Conservation (phyloP, 768 basidiomycete species). For the Termitomyces sp. region DNA sequence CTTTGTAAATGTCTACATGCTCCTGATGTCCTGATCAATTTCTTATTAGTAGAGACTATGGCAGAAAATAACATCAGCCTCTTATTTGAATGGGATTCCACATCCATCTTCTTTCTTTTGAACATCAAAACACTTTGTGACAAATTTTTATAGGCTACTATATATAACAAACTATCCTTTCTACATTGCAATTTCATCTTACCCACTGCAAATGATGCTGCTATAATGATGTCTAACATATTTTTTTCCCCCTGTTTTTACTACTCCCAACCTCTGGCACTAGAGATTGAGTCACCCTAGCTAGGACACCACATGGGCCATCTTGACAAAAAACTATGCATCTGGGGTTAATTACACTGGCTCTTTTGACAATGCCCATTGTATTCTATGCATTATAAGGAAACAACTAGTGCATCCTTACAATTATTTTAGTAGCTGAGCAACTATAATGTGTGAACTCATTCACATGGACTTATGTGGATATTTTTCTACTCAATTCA, state of each 20-base stretch:
- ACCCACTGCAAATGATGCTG: neutral
- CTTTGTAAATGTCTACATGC: neutral
- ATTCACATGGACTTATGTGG: too few species aligned
- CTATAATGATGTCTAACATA: neutral
- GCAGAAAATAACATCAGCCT: conserved; percentile 1
- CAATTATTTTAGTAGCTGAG: too few species aligned
- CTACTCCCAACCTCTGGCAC: neutral
- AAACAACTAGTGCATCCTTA: too few species aligned
- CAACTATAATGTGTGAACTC: too few species aligned
- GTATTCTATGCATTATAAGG: too few species aligned
- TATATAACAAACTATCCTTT: neutral
- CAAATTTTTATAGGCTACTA: neutral
- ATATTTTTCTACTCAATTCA: too few species aligned
- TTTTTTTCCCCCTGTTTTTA: neutral
- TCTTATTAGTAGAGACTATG: neutral
- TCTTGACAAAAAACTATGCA: neutral
- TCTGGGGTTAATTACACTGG: neutral
- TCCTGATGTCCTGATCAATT: neutral
- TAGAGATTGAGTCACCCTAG: neutral
- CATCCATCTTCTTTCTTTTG: neutral
- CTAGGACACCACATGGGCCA: neutral
- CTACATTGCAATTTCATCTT: conserved; percentile 1
- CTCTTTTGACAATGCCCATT: too few species aligned
- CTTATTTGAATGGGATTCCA: neutral
- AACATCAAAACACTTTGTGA: too few species aligned